Conservation (phyloP, 1,284 basidiomycete species). For the Papiliotrema terrestris region DNA sequence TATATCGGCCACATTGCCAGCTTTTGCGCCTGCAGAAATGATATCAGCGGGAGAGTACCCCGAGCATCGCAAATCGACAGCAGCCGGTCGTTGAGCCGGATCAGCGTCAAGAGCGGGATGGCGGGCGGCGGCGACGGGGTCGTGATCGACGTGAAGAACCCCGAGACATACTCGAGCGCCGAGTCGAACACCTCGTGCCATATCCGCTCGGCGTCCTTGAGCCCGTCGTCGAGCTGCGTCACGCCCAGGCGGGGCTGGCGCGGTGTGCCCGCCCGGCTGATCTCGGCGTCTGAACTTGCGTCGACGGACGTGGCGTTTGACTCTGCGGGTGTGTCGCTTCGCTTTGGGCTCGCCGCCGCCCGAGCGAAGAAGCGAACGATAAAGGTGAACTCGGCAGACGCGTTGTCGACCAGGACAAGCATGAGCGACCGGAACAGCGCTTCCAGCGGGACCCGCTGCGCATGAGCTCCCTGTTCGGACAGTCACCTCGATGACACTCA, state of each 20-base stretch:
- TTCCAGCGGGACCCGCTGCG: conserved; percentile 77
- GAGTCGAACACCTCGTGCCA: conserved; percentile 93
- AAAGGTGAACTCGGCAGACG: conserved; percentile 84
- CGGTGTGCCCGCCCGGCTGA: conserved; percentile 7
- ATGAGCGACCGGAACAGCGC: conserved; percentile 76
- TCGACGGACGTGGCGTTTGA: conserved; percentile 23
- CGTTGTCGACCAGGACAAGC: conserved; percentile 89
- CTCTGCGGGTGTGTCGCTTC: conserved; percentile 23
- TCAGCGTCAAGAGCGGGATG: conserved; percentile 76
- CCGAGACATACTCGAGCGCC: conserved; percentile 71
- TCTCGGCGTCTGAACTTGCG: conserved; percentile 28
- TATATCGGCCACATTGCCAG: conserved; percentile 87
- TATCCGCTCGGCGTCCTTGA: conserved; percentile 50
- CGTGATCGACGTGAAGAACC: conserved; percentile 27
- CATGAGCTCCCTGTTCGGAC: background rate
- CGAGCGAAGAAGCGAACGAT: conserved; percentile 70
- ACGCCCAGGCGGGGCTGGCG: conserved; percentile 1
- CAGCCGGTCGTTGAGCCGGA: conserved; percentile 76
- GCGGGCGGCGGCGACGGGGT: conserved; percentile 59
- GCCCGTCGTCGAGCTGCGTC: conserved; percentile 53
- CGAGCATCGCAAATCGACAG: conserved; percentile 69
- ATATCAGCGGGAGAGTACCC: conserved; percentile 70
- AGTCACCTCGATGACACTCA: conserved; percentile 49
- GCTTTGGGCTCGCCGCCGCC: background rate
- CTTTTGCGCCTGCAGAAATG: conserved; percentile 71